These are phyloP conservation scores for Physcomitrellopsis africana DNA, from an alignment of 225 moss, liverwort and hornwort genomes.

Conservation along the genomic window DNA sequence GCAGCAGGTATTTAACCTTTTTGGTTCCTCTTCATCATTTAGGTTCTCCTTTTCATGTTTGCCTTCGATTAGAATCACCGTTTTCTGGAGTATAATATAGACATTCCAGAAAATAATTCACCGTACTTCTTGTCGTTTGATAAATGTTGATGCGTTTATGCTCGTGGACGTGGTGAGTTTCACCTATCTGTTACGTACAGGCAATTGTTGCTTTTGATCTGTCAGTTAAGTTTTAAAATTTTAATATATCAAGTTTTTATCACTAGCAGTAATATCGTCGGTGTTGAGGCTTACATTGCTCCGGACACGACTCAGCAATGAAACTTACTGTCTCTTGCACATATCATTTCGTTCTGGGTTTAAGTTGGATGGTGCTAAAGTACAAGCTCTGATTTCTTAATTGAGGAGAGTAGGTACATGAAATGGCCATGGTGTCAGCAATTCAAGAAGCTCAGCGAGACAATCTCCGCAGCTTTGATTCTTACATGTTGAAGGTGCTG, in stretches of 20 bases:
- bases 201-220: constrained; percentile 4
- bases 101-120: neutral
- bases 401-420: constrained; percentile 70
- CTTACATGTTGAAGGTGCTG: constrained; percentile 84
- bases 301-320: neutral
- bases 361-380: constrained; percentile 1
- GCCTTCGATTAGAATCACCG: neutral
- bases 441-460: constrained; percentile 97
- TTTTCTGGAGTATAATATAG: neutral
- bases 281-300: neutral
- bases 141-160: constrained; percentile 1
- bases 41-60: neutral
- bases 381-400: constrained; percentile 28
- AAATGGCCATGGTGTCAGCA: constrained; percentile 94
- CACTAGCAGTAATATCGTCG: constrained; percentile 3
- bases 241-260: neutral
- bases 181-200: constrained; percentile 4
- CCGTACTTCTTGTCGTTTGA: neutral
- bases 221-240: neutral
- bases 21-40: constrained; percentile 9
- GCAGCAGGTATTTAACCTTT: constrained; percentile 66
- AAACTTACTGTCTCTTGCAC: neutral
- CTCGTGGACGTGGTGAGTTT: neutral
- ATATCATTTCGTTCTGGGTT: neutral
- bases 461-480: constrained; percentile 89